phyloP scores from a whole-genome alignment of 2,329 filamentous ascomycete species.

The Fonsecaea monophora region DNA sequence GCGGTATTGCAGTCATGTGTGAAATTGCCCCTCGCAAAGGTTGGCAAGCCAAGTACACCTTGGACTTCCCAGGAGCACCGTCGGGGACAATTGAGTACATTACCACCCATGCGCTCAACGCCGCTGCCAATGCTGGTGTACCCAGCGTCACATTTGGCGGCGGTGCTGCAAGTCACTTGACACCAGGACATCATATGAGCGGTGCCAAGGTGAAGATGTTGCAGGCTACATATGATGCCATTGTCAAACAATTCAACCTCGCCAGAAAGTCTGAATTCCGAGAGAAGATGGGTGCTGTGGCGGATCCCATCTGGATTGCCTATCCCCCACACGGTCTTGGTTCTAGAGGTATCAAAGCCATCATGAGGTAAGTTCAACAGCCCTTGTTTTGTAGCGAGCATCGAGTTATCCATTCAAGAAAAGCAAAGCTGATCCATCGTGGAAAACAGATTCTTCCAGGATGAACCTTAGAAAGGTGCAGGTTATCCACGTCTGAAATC shows the following conservation, averaged over 20 bases:
- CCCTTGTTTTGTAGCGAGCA: background rate
- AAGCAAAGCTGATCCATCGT: conserved; percentile 2
- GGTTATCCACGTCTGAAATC: conserved; percentile 11
- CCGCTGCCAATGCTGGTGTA: conserved; percentile 64
- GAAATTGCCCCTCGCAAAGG: conserved; percentile 81
- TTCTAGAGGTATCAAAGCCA: conserved; percentile 79
- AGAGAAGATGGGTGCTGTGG: conserved; percentile 84
- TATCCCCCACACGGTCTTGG: conserved; percentile 87
- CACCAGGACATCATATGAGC: conserved; percentile 79
- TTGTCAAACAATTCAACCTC: conserved; percentile 81
- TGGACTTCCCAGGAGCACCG: conserved; percentile 88
- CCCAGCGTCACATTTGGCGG: conserved; percentile 83
- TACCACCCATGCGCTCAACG: conserved; percentile 73
- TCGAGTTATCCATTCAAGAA: background rate
- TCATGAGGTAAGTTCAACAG: conserved; percentile 49
- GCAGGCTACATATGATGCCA: conserved; percentile 78
- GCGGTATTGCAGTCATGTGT: conserved; percentile 80
- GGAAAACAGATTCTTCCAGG: conserved; percentile 35
- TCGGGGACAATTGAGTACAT: conserved; percentile 85
- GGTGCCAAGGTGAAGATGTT: conserved; percentile 82
- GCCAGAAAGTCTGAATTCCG: conserved; percentile 87
- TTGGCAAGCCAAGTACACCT: conserved; percentile 95
- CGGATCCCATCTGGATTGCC: conserved; percentile 86
- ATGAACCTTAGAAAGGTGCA: conserved; percentile 26
- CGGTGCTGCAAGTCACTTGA: conserved; percentile 76